phyloP scores from a whole-genome alignment of 139 green algal genomes.

The Ulvella scutata region DNA sequence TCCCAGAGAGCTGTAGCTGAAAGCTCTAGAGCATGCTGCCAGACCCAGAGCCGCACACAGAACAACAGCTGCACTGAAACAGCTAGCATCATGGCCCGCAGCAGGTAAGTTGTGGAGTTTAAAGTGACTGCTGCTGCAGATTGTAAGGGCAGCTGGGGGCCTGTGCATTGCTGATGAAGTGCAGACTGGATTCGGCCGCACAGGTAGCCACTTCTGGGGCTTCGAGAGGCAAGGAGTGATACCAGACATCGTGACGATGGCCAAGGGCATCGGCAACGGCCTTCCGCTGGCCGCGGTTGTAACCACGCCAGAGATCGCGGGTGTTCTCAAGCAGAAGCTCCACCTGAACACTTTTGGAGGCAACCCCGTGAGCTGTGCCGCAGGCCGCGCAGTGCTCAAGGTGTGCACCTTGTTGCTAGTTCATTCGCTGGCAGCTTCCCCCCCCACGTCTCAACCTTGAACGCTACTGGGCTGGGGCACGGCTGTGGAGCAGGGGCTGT shows the following conservation, averaged over 20 bases:
- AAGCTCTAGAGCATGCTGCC: too few species aligned
- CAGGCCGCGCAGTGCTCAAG: constrained; percentile 71
- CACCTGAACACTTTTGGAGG: constrained; percentile 98
- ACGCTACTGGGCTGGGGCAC: too few species aligned
- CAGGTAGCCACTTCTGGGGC: constrained; percentile 84
- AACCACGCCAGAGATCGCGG: constrained; percentile 81
- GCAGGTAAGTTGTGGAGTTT: too few species aligned
- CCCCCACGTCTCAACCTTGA: too few species aligned
- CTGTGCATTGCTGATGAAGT: constrained; percentile 96
- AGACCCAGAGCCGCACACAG: too few species aligned
- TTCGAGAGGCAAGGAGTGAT: constrained; percentile 67
- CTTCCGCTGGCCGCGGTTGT: constrained; percentile 90
- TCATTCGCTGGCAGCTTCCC: too few species aligned
- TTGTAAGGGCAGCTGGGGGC: constrained; percentile 67
- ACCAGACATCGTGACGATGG: constrained; percentile 89
- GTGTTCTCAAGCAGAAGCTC: constrained; percentile 31
- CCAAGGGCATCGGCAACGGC: constrained; percentile 96
- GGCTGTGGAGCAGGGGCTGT: too few species aligned
- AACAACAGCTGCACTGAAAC: too few species aligned
- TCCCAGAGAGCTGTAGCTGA: too few species aligned
- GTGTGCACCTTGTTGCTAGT: background rate
- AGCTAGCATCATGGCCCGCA: too few species aligned
- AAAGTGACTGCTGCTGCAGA: constrained; percentile 14
- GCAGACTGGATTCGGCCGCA: constrained; percentile 94
- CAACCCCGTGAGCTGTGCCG: constrained; percentile 85